Percentiles rank a stretch among this genome's conserved stretches.
These are phyloP conservation scores for Hanseniaspora uvarum DNA, from an alignment of 1,139 yeast species.

Conservation along the genomic window DNA sequence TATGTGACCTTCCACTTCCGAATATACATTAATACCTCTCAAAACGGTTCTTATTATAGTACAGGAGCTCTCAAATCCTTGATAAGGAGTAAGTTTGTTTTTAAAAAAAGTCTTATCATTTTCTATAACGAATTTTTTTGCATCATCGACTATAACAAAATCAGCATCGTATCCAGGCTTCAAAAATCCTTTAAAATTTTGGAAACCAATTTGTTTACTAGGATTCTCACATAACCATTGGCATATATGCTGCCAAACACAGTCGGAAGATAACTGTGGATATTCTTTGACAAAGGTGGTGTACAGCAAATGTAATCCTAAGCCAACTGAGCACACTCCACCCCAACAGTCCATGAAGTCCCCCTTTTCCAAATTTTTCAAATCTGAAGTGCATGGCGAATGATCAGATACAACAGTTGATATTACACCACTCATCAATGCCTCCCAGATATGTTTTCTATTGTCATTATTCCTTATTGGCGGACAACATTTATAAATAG, in stretches of 20 bases:
- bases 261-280: constrained; percentile 21
- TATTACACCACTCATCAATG: constrained; percentile 52
- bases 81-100: constrained; percentile 78
- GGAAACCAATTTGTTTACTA: constrained; percentile 72
- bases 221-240: constrained; percentile 76
- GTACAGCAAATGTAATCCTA: constrained; percentile 71
- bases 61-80: constrained; percentile 60
- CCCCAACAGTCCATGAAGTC: constrained; percentile 95
- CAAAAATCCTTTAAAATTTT: constrained; percentile 61
- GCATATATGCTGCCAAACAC: constrained; percentile 38
- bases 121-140: constrained; percentile 43
- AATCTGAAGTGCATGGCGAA: constrained; percentile 88
- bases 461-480: constrained; percentile 74
- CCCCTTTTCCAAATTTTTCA: constrained; percentile 71
- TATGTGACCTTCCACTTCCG: constrained; percentile 54
- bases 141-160: constrained; percentile 67
- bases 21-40: constrained; percentile 60
- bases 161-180: constrained; percentile 78
- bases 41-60: constrained; percentile 67
- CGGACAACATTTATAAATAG: constrained; percentile 88
- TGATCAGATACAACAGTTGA: constrained; percentile 91
- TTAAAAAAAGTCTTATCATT: constrained; percentile 61
- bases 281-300: constrained; percentile 20
- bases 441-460: constrained; percentile 65
- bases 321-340: constrained; percentile 88